These are phyloP conservation scores for Ustilago sp. DNA, from an alignment of 1,284 basidiomycete genomes.

Conservation along the genomic window DNA sequence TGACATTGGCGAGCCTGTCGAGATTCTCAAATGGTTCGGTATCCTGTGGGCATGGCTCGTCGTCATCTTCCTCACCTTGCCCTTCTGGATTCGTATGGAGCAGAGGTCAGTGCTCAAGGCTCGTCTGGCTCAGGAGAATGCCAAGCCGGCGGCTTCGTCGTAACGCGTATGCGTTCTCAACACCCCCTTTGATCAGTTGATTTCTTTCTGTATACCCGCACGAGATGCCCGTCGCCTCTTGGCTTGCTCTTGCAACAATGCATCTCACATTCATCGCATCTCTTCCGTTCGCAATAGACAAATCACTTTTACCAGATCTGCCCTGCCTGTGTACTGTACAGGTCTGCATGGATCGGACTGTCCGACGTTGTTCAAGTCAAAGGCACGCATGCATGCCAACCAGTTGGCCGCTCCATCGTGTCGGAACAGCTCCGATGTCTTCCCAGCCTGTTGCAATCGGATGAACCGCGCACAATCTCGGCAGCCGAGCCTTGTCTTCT, in stretches of 20 bases:
- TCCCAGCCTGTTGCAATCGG: not conserved
- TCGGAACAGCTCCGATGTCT: not conserved
- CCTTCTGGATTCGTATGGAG: constrained; percentile 60
- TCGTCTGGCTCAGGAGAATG: constrained; percentile 19
- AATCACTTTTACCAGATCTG: too few species aligned
- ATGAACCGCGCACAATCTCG: not conserved
- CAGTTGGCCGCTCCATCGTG: not conserved
- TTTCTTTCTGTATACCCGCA: not conserved
- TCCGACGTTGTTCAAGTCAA: not conserved
- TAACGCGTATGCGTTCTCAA: not conserved
- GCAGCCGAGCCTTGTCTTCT: not conserved
- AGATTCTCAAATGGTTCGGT: constrained; percentile 62
- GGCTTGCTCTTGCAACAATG: not conserved
- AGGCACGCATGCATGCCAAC: not conserved
- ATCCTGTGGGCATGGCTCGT: constrained; percentile 65
- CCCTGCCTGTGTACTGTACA: not conserved
- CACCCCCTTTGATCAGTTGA: not conserved
- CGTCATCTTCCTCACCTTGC: constrained; percentile 57
- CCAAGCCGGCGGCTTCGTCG: not conserved
- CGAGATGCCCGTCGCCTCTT: too few species aligned
- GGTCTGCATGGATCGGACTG: not conserved
- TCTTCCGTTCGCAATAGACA: constrained; percentile 2
- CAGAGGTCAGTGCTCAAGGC: constrained; percentile 30
- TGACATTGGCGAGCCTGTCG: constrained; percentile 53
- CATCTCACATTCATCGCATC: not conserved